Evolutionary conservation across 257 asterid species (phyloP), one percentile per base, ranked within the genome.

Genomic region (Nicotiana sylvestris): DNA sequence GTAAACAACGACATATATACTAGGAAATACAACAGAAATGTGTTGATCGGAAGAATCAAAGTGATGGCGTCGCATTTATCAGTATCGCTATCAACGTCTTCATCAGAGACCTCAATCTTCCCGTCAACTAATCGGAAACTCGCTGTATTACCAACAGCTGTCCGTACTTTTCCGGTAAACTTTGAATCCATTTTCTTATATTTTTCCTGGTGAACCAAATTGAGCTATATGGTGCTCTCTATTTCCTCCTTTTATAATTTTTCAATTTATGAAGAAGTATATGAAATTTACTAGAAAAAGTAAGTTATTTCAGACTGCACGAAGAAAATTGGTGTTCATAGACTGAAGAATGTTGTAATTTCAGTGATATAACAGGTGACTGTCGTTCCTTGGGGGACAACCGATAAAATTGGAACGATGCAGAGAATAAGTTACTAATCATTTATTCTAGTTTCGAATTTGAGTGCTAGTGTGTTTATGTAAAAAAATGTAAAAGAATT

Each of bases 61-160:
- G 84, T 74, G 39, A 77, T 85, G 80, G n/a, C 80, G 70, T 87
- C 88, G 43, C 57, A 82, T 57, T 65, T 83, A 30, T 37, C 83
- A 2, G 43, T 69, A 13, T 66, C 79, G 3, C 25, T 61, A 25
- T 78, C 84, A 18, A 39, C 84, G 33, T 83, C 82, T 65, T 66
- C 53, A 43, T 82, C 79, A 82, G 85, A 86, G 43, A 65, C 35
- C 46, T 84, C 85, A n/a, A 72, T 62, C 29, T n/a, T 27, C 53
- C 81, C 25, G 33, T 78, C 55, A 17, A 33, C 12, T 72, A 65
- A 66, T 76, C 82, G 79, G 83, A 62, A 55, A 27, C 43, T 79
- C 30, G 62, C 85, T 64, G 56, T 29, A 61, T 68, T 83, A 67
- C 60, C 82, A 0, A 61, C 81, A 56, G 46, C 84, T 17, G 46